Evolutionary conservation across 2,329 filamentous ascomycete species (phyloP).

Genomic region (Microsporum audouinii): DNA sequence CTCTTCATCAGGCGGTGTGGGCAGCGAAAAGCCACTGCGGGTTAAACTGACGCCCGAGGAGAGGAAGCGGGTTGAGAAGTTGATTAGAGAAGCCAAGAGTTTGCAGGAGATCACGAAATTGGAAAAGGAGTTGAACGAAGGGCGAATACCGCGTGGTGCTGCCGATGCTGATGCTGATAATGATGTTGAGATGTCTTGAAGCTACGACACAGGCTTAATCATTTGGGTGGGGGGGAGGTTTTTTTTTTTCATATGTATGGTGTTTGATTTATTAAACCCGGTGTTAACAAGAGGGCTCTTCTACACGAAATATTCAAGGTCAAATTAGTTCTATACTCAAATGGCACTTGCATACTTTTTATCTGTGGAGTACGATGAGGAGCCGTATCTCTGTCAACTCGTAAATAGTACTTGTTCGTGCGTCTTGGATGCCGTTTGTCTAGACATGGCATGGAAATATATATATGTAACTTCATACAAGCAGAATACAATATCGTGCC

Average conservation of each 20-base stretch:
- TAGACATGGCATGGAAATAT: neutral
- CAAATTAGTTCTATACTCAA: neutral
- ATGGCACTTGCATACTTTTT: neutral
- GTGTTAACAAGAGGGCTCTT: neutral
- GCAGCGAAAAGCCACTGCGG: constrained; percentile 54
- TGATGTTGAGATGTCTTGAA: constrained; percentile 29
- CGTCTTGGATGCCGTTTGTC: neutral
- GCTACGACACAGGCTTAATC: neutral
- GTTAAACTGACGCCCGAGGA: constrained; percentile 82
- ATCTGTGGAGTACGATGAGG: neutral
- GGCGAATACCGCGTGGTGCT: constrained; percentile 61
- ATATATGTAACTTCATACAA: neutral
- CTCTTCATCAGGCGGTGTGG: constrained; percentile 26
- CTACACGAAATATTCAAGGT: neutral
- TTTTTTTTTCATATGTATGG: neutral
- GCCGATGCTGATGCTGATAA: constrained; percentile 26
- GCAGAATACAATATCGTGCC: neutral
- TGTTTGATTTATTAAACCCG: constrained; percentile 1
- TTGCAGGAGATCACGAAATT: constrained; percentile 79
- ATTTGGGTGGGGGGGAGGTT: neutral
- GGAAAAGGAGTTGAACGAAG: constrained; percentile 87
- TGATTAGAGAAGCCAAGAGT: constrained; percentile 80
- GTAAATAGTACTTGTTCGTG: neutral
- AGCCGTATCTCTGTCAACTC: neutral
- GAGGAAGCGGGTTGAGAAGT: constrained; percentile 69